phyloP scores from a whole-genome alignment of 2,329 filamentous ascomycete species.

The Scytalidium sp. region DNA sequence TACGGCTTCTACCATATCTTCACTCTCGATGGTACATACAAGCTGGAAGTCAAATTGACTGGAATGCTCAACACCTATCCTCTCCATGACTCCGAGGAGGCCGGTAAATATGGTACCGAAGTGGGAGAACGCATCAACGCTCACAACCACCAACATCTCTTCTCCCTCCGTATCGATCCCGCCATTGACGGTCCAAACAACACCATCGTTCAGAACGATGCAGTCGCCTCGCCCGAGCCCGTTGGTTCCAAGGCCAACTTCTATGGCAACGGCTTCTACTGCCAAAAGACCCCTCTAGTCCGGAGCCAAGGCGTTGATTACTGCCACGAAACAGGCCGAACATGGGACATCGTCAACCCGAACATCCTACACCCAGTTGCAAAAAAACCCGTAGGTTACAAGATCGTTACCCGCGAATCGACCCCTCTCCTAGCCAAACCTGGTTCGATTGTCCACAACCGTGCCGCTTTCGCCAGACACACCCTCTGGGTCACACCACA shows the following conservation, averaged over 20 bases:
- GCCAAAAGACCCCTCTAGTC: slow-evolving; percentile 36
- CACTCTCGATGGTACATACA: slow-evolving; percentile 58
- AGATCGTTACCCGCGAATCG: slow-evolving; percentile 80
- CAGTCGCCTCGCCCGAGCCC: slow-evolving; percentile 39
- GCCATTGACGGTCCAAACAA: slow-evolving; percentile 52
- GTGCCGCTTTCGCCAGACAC: slow-evolving; percentile 51
- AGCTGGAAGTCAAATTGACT: slow-evolving; percentile 60
- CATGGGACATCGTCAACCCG: slow-evolving; percentile 67
- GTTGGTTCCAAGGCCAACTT: slow-evolving; percentile 39
- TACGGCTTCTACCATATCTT: slow-evolving; percentile 59
- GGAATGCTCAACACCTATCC: slow-evolving; percentile 55
- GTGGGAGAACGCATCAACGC: slow-evolving; percentile 55
- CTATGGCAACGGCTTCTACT: slow-evolving; percentile 46
- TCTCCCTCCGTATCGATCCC: slow-evolving; percentile 49
- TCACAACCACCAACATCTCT: slow-evolving; percentile 56
- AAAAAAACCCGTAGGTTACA: slow-evolving; percentile 77
- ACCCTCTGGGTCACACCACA: slow-evolving; percentile 53
- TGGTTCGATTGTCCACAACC: slow-evolving; percentile 64
- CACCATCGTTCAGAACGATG: slow-evolving; percentile 51
- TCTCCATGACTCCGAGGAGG: slow-evolving; percentile 50
- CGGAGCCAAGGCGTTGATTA: slow-evolving; percentile 46
- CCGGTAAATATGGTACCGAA: slow-evolving; percentile 52
- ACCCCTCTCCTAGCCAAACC: slow-evolving; percentile 73
- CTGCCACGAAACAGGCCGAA: slow-evolving; percentile 37
- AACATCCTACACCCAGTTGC: slow-evolving; percentile 78